phyloP scores from a whole-genome alignment of 352 stramenopile species.

The Thraustotheca clavata region DNA sequence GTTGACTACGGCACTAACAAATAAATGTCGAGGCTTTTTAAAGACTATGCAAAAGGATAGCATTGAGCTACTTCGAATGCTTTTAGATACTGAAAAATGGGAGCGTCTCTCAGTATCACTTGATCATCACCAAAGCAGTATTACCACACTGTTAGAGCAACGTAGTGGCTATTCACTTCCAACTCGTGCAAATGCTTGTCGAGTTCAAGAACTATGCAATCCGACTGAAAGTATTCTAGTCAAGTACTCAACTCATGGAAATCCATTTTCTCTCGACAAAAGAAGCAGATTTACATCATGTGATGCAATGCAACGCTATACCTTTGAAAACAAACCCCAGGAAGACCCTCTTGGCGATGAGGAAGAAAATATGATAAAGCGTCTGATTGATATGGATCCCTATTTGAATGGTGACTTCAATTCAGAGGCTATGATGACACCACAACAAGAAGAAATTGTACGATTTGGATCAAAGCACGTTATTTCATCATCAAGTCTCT shows the following conservation, averaged over 20 bases:
- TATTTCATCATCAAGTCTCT: conserved; percentile 8
- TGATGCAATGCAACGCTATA: conserved; percentile 2
- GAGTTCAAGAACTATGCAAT: not conserved
- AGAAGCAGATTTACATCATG: not conserved
- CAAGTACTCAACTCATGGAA: not conserved
- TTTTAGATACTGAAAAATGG: conserved; percentile 81
- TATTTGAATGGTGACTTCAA: conserved; percentile 10
- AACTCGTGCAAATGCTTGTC: not conserved
- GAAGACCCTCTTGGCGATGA: conserved; percentile 1
- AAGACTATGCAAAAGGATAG: conserved; percentile 75
- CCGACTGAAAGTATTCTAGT: not conserved
- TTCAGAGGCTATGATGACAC: not conserved
- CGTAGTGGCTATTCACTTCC: conserved; percentile 58
- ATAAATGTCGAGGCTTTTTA: conserved; percentile 57
- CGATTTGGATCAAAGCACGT: conserved; percentile 20
- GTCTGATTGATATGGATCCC: conserved; percentile 8
- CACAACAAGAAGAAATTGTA: conserved; percentile 6
- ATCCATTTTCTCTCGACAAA: not conserved
- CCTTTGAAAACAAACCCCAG: not conserved
- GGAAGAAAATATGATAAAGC: conserved; percentile 10
- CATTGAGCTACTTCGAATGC: conserved; percentile 70
- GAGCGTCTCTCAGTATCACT: conserved; percentile 49
- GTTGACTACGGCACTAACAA: conserved; percentile 18
- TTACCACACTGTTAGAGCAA: conserved; percentile 54
- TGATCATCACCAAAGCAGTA: conserved; percentile 33